Evolutionary conservation across 2,329 filamentous ascomycete species (phyloP).

Genomic region (Nemania serpens): DNA sequence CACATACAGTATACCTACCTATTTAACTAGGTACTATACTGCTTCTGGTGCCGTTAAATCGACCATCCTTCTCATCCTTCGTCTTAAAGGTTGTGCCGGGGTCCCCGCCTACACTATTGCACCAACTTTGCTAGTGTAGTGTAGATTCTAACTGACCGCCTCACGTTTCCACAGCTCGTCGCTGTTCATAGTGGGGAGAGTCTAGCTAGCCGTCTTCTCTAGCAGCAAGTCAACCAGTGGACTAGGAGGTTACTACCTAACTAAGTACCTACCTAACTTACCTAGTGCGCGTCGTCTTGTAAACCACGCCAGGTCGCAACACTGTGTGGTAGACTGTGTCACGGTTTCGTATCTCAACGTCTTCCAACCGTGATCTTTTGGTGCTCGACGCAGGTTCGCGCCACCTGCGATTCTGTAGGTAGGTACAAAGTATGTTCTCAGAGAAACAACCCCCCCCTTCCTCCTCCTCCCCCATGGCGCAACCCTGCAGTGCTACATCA

Average conservation of each 20-base stretch:
- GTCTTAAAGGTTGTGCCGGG: slow-evolving; percentile 11
- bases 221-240: too few relatives aligned
- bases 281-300: slow-evolving; percentile 14
- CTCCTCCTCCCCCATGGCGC: neutral
- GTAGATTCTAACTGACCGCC: slow-evolving; percentile 38
- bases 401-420: slow-evolving; percentile 30
- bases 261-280: slow-evolving; percentile 14
- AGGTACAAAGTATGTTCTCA: neutral
- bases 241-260: too few relatives aligned
- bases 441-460: too few relatives aligned
- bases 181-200: slow-evolving; percentile 28
- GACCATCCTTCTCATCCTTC: slow-evolving; percentile 16
- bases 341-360: slow-evolving; percentile 6
- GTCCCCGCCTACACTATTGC: slow-evolving; percentile 10
- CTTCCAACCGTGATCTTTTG: slow-evolving; percentile 18
- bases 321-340: slow-evolving; percentile 28
- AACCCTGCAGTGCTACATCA: slow-evolving; percentile 37
- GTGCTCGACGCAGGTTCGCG: slow-evolving; percentile 35
- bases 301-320: slow-evolving; percentile 14
- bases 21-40: too few relatives aligned
- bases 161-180: slow-evolving; percentile 31
- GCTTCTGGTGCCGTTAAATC: slow-evolving; percentile 4
- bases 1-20: too few relatives aligned
- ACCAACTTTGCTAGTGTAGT: slow-evolving; percentile 22
- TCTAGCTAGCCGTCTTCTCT: slow-evolving; percentile 16